A percentile compares a stretch with the other conserved stretches of the same genome.
Conservation (phyloP, 345 rosid species). For the Salix exigua region DNA sequence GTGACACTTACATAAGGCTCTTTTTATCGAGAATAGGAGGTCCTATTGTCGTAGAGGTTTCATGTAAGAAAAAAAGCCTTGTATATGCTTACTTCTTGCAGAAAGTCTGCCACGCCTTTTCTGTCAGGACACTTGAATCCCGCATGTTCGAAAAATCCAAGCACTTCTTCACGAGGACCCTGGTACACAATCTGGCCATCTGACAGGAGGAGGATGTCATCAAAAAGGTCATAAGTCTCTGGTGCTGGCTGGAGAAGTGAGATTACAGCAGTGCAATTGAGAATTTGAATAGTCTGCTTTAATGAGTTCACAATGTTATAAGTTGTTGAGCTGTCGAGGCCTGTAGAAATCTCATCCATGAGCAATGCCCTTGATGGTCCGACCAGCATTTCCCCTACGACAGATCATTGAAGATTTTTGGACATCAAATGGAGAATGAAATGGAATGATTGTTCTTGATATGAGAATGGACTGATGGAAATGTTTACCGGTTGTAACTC, state of each 20-base stretch:
- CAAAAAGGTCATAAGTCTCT: conserved; percentile 62
- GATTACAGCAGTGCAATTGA: conserved; percentile 57
- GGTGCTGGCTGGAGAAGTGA: conserved; percentile 88
- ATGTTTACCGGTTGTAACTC: conserved; percentile 68
- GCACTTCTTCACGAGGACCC: conserved; percentile 56
- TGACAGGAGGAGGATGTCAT: conserved; percentile 63
- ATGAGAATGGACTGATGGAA: background rate
- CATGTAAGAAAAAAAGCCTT: background rate
- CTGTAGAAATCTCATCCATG: conserved; percentile 82
- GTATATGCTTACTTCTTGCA: conserved; percentile 54
- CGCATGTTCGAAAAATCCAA: conserved; percentile 52
- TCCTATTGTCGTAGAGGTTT: background rate
- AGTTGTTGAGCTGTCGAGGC: conserved; percentile 79
- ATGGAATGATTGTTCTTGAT: background rate
- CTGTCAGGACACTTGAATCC: conserved; percentile 75
- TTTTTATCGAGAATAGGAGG: background rate
- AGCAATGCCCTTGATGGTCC: conserved; percentile 63
- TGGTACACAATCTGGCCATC: conserved; percentile 69
- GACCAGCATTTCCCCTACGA: conserved; percentile 65
- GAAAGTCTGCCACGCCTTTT: conserved; percentile 73
- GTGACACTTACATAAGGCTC: background rate
- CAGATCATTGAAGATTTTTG: background rate
- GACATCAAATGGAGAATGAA: background rate
- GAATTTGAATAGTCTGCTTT: conserved; percentile 64
- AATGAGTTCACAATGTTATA: conserved; percentile 64